Base-by-base conservation (phyloP, 768 basidiomycete genomes). In the Astraeus odoratus region DNA sequence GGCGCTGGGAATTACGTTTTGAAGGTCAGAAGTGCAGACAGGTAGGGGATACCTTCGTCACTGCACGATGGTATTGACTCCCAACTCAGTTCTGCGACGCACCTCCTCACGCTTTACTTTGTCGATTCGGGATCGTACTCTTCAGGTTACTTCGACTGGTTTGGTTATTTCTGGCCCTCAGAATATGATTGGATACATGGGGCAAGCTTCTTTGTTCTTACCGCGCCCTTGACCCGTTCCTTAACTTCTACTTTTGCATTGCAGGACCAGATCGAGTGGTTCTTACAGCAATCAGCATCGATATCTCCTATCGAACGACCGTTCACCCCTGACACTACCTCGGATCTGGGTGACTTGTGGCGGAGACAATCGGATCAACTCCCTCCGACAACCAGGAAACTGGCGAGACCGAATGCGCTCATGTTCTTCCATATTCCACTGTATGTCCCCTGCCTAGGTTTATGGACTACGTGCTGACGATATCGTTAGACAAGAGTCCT, bases 361-460 rank as follows among this genome's bases (percentile, higher is more conserved):
- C 63, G 65, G 42, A 75, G 86, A 18, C 76, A 84, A 52, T 61
- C 63, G 12, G 77, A 73, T 29, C 85, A 85, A 61, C 57, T 82
- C 39, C 69, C 75, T 0, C 81, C 86, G 0, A 59, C 70, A 39
- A 63, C 65, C 19, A 65, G 67, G 55, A 72, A 70, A 44, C 71
- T 93, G 3, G 89, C 87, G 4, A 98, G 96, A 63, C 95, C 95
- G 1, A 97, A 97, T 56, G 95, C 91, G 0, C 63, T 98, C 53
- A 88, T 91, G 86, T 96, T 95, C 68, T 97, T 96, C 81, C 95
- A 98, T 54, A 98, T 99, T 38, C 95, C 95, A 42, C 58, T 97
- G 84, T 89, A 58, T 18, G 83, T 70, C 3, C 15, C 10, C 4
- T 5, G 20, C 23, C 35, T 37, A 7, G 10, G 13, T 15, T n/a